Evolutionary conservation across 1,284 basidiomycete genomes (phyloP).

Genomic region (Singerocomus rubriflavus): DNA sequence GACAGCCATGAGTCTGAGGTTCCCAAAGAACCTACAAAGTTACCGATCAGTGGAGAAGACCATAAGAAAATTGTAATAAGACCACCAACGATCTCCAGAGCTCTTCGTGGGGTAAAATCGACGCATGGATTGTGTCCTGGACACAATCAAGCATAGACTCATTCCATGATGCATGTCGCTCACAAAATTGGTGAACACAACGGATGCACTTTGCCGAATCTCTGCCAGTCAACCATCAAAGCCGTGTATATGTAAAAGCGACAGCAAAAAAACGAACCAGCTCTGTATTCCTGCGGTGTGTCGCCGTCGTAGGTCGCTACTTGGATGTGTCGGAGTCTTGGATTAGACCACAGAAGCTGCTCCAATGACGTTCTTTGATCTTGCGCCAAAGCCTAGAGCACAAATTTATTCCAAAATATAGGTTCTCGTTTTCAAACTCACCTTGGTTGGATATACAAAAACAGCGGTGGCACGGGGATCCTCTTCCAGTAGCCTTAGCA

Average conservation of each 20-base stretch:
- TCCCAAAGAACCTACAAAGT: slow-evolving; percentile 59
- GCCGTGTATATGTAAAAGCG: background rate
- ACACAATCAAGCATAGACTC: background rate
- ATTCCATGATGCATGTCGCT: slow-evolving; percentile 18
- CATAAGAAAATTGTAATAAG: background rate
- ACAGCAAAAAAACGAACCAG: slow-evolving; percentile 39
- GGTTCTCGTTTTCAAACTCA: slow-evolving; percentile 16
- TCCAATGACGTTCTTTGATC: slow-evolving; percentile 76
- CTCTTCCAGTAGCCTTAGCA: slow-evolving; percentile 66
- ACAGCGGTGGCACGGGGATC: slow-evolving; percentile 68
- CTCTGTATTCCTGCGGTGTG: slow-evolving; percentile 66
- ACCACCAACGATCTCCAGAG: slow-evolving; percentile 67
- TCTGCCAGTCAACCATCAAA: slow-evolving; percentile 34
- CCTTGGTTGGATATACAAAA: slow-evolving; percentile 91
- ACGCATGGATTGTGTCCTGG: slow-evolving; percentile 88
- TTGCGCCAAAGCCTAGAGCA: slow-evolving; percentile 76
- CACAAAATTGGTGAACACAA: slow-evolving; percentile 79
- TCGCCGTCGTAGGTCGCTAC: slow-evolving; percentile 89
- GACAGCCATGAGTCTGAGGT: slow-evolving; percentile 77
- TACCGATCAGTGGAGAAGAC: slow-evolving; percentile 3
- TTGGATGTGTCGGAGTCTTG: slow-evolving; percentile 60
- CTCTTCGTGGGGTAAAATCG: slow-evolving; percentile 84
- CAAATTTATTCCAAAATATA: background rate
- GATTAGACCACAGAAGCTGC: slow-evolving; percentile 60
- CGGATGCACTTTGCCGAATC: slow-evolving; percentile 62